phyloP scores from a whole-genome alignment of 2,329 filamentous ascomycete genomes.

The Ophiostoma ips region DNA sequence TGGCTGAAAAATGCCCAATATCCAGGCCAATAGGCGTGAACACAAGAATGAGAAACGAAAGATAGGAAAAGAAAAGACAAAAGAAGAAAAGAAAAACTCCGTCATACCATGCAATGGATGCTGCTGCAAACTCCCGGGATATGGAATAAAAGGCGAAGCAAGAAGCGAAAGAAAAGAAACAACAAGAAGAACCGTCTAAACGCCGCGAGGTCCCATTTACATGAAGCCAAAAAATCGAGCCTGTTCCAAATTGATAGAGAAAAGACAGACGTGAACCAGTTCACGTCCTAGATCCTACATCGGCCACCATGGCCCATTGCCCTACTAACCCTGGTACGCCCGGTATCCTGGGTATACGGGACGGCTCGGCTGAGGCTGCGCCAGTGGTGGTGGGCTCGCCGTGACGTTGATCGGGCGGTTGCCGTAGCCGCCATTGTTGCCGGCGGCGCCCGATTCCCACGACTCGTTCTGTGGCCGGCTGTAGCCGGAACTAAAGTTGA shows the following conservation, averaged over 20 bases:
- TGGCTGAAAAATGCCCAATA: too few relatives aligned
- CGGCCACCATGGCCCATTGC: too few relatives aligned
- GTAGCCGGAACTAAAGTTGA: conserved; percentile 13
- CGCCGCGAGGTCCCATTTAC: neutral
- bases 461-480: conserved; percentile 9
- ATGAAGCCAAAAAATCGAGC: too few relatives aligned
- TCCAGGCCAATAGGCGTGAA: too few relatives aligned
- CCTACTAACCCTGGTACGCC: conserved; percentile 18
- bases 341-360: conserved; percentile 12
- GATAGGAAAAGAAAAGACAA: neutral
- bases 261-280: too few relatives aligned
- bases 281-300: neutral
- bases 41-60: neutral
- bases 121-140: neutral
- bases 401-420: conserved; percentile 1
- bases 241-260: neutral
- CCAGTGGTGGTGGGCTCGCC: conserved; percentile 9
- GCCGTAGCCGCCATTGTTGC: neutral
- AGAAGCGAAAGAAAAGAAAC: neutral
- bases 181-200: neutral
- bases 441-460: too few relatives aligned
- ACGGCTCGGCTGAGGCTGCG: conserved; percentile 11
- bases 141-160: neutral
- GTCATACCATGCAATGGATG: neutral
- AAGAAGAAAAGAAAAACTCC: neutral